Evolutionary conservation across 129 eudicot genomes (phyloP), one percentile per base, ranked within the genome.

Genomic region (Erigeron canadensis): DNA sequence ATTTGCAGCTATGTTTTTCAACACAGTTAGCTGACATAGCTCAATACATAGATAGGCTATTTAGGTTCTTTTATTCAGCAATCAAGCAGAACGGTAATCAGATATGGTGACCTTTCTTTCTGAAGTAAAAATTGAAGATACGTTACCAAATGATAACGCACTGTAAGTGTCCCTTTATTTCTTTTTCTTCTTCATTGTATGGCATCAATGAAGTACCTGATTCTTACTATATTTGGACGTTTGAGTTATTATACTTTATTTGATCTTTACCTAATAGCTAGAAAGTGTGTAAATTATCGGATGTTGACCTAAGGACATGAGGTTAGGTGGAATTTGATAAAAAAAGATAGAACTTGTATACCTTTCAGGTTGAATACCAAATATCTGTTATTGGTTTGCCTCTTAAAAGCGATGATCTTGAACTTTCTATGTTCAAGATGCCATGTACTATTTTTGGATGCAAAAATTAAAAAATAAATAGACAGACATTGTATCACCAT

Each of bases 51-150:
- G 23, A 13, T 15, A 51, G n/a, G 28, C 16, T 34, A 46, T 48
- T 38, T 45, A 46, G 60, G 43, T 16, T 48, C n/a, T 68, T 48
- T 13, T 38, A 47, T 48, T 68, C 60, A 28, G 72, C 61, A 68
- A 67, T 47, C 54, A 65, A 54, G 28, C 37, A 55, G 61, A 55
- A 55, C 2, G 61, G 47, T 43, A 43, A 43, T 55, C 61, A n/a
- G 61, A 21, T 21, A 18, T 43, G 61, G 61, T 3, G 56, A 50
- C 12, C 56, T 50, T 15, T 50, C 56, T 50, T 50, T 12, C 17
- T 50, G 61, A 18, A 55, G 28, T 28, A 44, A 28, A 15, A 68
- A 68, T 43, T 48, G 72, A 47, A 68, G 72, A 34, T 42, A 41
- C 10, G 13, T 48, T 68, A 45, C 45, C 46, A 23, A 34, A 68